Evolutionary conservation across 805 yeast species (phyloP).

Genomic region (Teunomyces pallodes): DNA sequence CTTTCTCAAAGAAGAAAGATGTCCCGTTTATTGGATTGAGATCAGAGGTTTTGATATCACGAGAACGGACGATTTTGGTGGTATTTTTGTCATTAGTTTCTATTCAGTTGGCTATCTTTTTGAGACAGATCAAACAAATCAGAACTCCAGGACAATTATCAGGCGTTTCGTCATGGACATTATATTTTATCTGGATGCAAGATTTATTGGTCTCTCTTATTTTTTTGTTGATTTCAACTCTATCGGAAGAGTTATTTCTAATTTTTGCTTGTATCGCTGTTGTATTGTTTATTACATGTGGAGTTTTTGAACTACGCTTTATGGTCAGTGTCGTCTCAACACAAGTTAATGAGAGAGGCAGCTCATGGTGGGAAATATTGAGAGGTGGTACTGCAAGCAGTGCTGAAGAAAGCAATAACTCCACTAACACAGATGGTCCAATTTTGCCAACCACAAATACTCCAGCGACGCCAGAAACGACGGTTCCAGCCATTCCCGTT

Average conservation of each 20-base stretch:
- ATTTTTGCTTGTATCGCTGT: conserved; percentile 70
- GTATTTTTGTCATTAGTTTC: conserved; percentile 45
- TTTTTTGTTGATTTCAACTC: conserved; percentile 56
- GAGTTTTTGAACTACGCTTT: conserved; percentile 74
- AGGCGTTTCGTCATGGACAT: conserved; percentile 51
- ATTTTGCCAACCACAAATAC: not conserved
- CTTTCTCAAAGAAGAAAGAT: conserved; percentile 28
- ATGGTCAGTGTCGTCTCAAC: conserved; percentile 63
- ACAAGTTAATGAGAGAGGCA: conserved; percentile 68
- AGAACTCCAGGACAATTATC: conserved; percentile 80
- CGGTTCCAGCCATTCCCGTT: conserved; percentile 9
- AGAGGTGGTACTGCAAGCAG: conserved; percentile 40
- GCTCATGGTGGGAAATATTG: conserved; percentile 63
- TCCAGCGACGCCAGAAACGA: conserved; percentile 9
- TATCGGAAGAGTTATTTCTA: conserved; percentile 56
- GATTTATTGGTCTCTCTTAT: conserved; percentile 71
- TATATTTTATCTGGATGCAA: conserved; percentile 64
- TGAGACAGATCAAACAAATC: conserved; percentile 68
- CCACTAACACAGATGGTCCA: not conserved
- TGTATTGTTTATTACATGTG: conserved; percentile 63
- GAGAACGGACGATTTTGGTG: conserved; percentile 41
- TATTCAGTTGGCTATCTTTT: conserved; percentile 52
- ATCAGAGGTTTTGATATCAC: conserved; percentile 42
- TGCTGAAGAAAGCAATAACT: not conserved
- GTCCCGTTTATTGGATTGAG: conserved; percentile 50